Conservation (phyloP, 2,329 filamentous ascomycete genomes). For the Phyllosticta citrichinensis region DNA sequence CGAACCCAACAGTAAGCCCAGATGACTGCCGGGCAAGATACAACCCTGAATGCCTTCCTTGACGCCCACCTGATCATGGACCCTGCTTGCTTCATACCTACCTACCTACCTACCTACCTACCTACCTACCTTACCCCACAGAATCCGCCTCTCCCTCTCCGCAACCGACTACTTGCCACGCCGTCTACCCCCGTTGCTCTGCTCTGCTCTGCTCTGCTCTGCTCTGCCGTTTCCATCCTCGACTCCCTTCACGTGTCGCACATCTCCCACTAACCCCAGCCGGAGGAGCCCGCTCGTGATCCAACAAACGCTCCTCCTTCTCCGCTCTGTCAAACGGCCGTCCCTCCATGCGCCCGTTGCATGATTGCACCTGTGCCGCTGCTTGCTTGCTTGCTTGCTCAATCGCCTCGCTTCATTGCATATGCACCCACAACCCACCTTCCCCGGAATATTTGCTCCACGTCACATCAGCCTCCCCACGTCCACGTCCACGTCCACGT, state of each 20-base stretch:
- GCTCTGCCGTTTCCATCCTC: conserved; percentile 3
- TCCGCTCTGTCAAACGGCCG: not conserved
- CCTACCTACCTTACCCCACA: conserved; percentile 2
- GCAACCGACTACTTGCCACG: not conserved
- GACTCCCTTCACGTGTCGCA: not conserved
- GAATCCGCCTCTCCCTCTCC: not conserved
- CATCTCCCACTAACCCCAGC: conserved; percentile 2
- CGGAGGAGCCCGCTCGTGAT: conserved; percentile 7
- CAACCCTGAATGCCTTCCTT: not conserved
- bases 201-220: not conserved
- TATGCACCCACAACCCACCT: not conserved
- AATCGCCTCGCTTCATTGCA: not conserved
- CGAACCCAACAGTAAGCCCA: not conserved
- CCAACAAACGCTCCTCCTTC: not conserved
- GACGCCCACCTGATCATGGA: not conserved
- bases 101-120: not conserved
- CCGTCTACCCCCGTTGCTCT: not conserved
- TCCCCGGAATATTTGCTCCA: not conserved
- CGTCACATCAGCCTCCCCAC: not conserved
- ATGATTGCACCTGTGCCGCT: not conserved
- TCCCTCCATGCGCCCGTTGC: not conserved
- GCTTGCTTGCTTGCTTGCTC: not conserved
- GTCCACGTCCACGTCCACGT: too few species aligned
- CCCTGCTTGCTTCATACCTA: not conserved
- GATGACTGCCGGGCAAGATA: conserved; percentile 5